A percentile compares a stretch with the other conserved stretches of the same genome.
These are phyloP conservation scores for Cladosporium halotolerans DNA, from an alignment of 2,329 filamentous ascomycete species.

Conservation along the genomic window DNA sequence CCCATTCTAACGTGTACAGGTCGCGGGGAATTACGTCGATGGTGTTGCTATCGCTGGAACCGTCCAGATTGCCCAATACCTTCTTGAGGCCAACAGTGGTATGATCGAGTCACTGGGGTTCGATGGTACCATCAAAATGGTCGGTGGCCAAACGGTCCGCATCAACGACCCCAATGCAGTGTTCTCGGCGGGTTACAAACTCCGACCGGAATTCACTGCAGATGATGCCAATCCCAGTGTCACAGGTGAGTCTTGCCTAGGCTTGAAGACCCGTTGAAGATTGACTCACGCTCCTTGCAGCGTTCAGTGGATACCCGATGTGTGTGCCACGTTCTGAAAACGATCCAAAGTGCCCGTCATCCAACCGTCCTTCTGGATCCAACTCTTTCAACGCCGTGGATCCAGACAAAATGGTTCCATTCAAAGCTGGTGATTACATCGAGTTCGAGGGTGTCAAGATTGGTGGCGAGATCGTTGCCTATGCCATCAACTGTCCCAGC, in stretches of 20 bases:
- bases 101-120: slow-evolving; percentile 6
- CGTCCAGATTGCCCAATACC: slow-evolving; percentile 33
- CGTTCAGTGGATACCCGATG: slow-evolving; percentile 48
- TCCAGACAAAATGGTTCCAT: slow-evolving; percentile 36
- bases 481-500: slow-evolving; percentile 33
- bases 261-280: not conserved
- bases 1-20: slow-evolving; percentile 11
- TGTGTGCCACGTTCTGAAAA: slow-evolving; percentile 42
- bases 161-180: slow-evolving; percentile 21
- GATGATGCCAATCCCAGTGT: slow-evolving; percentile 46
- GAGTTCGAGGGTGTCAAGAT: slow-evolving; percentile 34
- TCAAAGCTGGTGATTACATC: slow-evolving; percentile 37
- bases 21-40: slow-evolving; percentile 36
- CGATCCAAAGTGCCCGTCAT: slow-evolving; percentile 32
- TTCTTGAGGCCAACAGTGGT: slow-evolving; percentile 18
- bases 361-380: slow-evolving; percentile 31
- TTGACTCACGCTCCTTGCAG: not conserved
- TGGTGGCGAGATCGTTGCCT: slow-evolving; percentile 33
- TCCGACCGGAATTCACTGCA: slow-evolving; percentile 40
- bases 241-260: slow-evolving; percentile 15
- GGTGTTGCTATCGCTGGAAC: slow-evolving; percentile 35
- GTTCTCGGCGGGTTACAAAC: slow-evolving; percentile 26
- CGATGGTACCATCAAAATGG: slow-evolving; percentile 12
- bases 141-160: slow-evolving; percentile 11
- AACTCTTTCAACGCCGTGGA: slow-evolving; percentile 30